Base-by-base conservation (phyloP, 1,284 basidiomycete species). In the Salmacisia buchloeana region DNA sequence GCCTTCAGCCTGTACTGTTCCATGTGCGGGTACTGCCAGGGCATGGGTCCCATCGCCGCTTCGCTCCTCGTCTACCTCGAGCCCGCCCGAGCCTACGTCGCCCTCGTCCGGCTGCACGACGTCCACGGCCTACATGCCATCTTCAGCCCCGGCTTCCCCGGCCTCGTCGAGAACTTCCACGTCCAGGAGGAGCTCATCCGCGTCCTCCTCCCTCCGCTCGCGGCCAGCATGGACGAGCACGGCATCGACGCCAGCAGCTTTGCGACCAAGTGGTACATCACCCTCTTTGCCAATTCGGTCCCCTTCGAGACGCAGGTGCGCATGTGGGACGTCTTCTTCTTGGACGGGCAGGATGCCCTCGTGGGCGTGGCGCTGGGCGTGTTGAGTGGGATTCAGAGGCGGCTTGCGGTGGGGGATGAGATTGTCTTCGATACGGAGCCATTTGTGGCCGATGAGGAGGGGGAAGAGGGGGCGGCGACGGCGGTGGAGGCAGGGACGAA, bases 181-280 rank as follows among this genome's bases (percentile, higher is more conserved):
- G 86, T 97, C 7, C 94, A 97, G 80, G 92, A 97, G 78, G 85
- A 87, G 49, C 84, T 97, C 49, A 88, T 89, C 77, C 86, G 92
- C 79, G 83, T 84, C 68, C 85, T 90, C 81, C 88, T 97, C 86
- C 94, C 96, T 0, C 86, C 86, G 34, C 88, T 98, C n/a, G 92
- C 89, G 72, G 83, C 83, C 33, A 86, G 89, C 21, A 91, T 97
- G 80, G 67, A 69, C 18, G 59, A 67, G 5, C 86, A 88, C 82
- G 88, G 86, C 68, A 89, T 99, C 68, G 90, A 89, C 4, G 92
- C 91, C 2, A 94, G 92, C 41, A 88, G 91, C 18, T 99, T 94
- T 81, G 94, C 92, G 34, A 97, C 94, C 1, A 97, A 97, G 81
- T 98, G 94, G 94, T 98, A 97, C 81, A 98, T 99, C 80, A 98